Evolutionary conservation across 192 early-diverging fungal genomes (phyloP).

Genomic region (Coemansia sp.): DNA sequence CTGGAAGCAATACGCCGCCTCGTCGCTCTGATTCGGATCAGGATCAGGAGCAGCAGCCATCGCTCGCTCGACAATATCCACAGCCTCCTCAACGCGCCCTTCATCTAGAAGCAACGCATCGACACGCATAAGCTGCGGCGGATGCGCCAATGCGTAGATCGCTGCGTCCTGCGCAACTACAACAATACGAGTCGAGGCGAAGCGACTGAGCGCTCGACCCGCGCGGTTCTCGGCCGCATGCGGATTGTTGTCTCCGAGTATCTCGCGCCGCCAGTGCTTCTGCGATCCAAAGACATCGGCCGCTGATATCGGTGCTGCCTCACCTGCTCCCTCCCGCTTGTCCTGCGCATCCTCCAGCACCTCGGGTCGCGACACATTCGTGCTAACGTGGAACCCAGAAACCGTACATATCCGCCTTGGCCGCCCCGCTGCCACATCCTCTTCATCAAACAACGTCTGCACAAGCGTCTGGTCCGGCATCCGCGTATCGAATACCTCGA

Average conservation of each 20-base stretch:
- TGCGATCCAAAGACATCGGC: conserved; percentile 4
- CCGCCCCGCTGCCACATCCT: conserved; percentile 5
- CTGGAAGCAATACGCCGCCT: conserved; percentile 41
- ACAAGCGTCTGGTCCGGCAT: conserved; percentile 33
- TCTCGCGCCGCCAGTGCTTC: conserved; percentile 22
- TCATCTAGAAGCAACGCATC: conserved; percentile 20
- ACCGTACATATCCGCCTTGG: conserved; percentile 20
- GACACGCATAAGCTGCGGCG: conserved; percentile 23
- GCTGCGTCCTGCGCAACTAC: conserved; percentile 16
- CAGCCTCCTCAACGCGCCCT: conserved; percentile 39
- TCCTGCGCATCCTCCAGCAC: conserved; percentile 39
- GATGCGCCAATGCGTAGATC: conserved; percentile 20
- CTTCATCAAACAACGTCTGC: conserved; percentile 22
- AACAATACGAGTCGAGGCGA: conserved; percentile 6
- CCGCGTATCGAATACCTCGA: conserved; percentile 47
- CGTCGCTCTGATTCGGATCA: conserved; percentile 1
- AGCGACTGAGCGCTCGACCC: conserved; percentile 24
- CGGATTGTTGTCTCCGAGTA: conserved; percentile 13
- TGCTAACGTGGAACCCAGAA: conserved; percentile 11
- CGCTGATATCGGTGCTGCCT: not conserved
- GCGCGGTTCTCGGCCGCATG: not conserved
- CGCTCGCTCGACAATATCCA: conserved; percentile 25
- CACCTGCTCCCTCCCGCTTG: not conserved
- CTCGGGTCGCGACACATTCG: conserved; percentile 21
- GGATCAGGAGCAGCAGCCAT: conserved; percentile 4